Conservation (phyloP, 163 green algal genomes). For the Volvox carteri region DNA sequence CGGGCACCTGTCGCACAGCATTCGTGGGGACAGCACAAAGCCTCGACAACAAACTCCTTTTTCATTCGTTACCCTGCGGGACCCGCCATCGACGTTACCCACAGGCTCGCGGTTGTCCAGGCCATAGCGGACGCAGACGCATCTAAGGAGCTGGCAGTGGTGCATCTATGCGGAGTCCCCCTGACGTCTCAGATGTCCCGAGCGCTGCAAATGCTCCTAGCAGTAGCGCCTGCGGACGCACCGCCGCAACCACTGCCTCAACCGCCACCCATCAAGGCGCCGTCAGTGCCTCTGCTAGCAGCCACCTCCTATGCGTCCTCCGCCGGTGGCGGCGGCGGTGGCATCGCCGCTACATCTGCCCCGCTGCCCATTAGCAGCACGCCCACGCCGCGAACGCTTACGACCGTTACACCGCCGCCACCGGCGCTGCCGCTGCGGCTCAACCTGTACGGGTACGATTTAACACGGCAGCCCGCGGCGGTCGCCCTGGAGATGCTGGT, state of each 20-base stretch:
- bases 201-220: not conserved
- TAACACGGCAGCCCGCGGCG: not conserved
- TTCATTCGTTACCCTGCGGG: too few species aligned
- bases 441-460: conserved; percentile 20
- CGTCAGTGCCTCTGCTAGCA: not conserved
- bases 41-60: too few species aligned
- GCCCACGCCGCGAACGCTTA: not conserved
- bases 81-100: not conserved
- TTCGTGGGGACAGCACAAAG: too few species aligned
- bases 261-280: not conserved
- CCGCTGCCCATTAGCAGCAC: not conserved
- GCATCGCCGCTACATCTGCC: too few species aligned
- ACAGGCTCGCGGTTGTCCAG: not conserved
- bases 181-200: not conserved
- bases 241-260: too few species aligned
- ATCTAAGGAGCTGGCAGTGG: not conserved
- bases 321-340: too few species aligned
- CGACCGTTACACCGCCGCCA: not conserved
- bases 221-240: not conserved
- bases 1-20: too few species aligned
- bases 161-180: conserved; percentile 14
- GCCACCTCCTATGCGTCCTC: not conserved
- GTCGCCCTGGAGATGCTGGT: not conserved
- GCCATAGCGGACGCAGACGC: not conserved
- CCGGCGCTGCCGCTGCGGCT: conserved; percentile 18